Evolutionary conservation across 108 stramenopile species (phyloP).

Genomic region (Phaeodactylum tricornutum): DNA sequence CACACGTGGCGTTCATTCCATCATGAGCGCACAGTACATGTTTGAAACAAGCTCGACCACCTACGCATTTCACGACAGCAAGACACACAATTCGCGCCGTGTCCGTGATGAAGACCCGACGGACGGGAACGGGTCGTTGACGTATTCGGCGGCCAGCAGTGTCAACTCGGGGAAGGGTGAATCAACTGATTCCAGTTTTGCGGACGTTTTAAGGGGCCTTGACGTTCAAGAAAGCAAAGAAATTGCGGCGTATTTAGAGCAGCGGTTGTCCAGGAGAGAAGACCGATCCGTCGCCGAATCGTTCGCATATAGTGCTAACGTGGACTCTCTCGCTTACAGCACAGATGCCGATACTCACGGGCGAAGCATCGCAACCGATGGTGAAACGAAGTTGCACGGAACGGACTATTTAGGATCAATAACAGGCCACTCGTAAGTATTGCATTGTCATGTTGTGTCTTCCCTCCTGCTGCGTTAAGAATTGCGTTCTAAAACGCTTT

Average conservation of each 20-base stretch:
- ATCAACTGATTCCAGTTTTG: constrained; percentile 39
- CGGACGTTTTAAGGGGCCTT: constrained; percentile 36
- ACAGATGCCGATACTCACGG: constrained; percentile 25
- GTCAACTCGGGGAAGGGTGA: constrained; percentile 23
- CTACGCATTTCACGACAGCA: too few species aligned
- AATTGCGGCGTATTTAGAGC: constrained; percentile 5
- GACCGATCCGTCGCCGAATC: constrained; percentile 13
- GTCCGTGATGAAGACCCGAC: constrained; percentile 12
- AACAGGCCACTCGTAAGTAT: not conserved
- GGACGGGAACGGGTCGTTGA: constrained; percentile 21
- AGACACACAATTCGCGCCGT: too few species aligned
- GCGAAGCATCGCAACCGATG: not conserved
- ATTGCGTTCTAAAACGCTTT: too few species aligned
- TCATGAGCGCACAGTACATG: too few species aligned
- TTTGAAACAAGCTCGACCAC: too few species aligned
- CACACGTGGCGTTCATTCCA: too few species aligned
- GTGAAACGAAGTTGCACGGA: constrained; percentile 1
- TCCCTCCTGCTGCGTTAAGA: too few species aligned
- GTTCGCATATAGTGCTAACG: not conserved
- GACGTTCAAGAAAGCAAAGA: constrained; percentile 31
- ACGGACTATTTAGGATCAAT: not conserved
- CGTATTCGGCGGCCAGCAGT: constrained; percentile 27
- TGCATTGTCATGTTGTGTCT: constrained; percentile 1
- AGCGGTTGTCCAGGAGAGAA: not conserved
- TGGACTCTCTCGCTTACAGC: constrained; percentile 21